These are phyloP conservation scores for Candida tallmaniae DNA, from an alignment of 805 yeast genomes.

Conservation along the genomic window DNA sequence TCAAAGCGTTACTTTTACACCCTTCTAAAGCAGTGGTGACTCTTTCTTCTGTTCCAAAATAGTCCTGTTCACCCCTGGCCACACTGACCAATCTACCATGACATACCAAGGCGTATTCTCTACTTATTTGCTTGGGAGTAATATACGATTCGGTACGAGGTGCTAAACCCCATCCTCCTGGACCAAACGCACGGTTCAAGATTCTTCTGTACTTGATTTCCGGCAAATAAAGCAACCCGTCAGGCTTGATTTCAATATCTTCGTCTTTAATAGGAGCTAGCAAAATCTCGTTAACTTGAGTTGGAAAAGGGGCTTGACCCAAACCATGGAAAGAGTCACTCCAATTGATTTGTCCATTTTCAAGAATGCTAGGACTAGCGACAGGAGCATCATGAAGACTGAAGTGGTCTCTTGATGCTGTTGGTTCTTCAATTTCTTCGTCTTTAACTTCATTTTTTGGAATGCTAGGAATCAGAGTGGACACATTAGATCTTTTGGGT, in stretches of 20 bases:
- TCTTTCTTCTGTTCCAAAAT: constrained; percentile 74
- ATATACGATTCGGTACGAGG: constrained; percentile 85
- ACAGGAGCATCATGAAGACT: constrained; percentile 10
- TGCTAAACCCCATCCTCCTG: constrained; percentile 98
- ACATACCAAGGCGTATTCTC: constrained; percentile 87
- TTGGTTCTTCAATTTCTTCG: constrained; percentile 4
- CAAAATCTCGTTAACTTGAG: constrained; percentile 55
- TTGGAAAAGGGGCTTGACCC: constrained; percentile 71
- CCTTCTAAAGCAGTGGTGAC: constrained; percentile 97
- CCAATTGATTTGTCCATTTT: constrained; percentile 54
- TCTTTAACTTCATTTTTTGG: constrained; percentile 3
- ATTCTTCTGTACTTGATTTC: constrained; percentile 93
- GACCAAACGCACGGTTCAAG: constrained; percentile 88
- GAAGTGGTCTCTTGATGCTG: background rate
- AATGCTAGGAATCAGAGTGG: background rate
- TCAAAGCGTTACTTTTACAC: constrained; percentile 90
- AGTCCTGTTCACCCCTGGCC: constrained; percentile 95
- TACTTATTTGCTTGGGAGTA: constrained; percentile 68
- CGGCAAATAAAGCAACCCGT: constrained; percentile 86
- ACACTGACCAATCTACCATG: constrained; percentile 85
- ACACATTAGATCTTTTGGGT: constrained; percentile 4
- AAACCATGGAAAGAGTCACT: constrained; percentile 81
- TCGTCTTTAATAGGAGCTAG: constrained; percentile 56
- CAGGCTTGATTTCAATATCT: constrained; percentile 94
- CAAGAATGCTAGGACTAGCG: background rate